A percentile compares a stretch with the other conserved stretches of the same genome.
These are phyloP conservation scores for Candida tropicalis DNA, from an alignment of 1,139 yeast species.

Conservation along the genomic window DNA sequence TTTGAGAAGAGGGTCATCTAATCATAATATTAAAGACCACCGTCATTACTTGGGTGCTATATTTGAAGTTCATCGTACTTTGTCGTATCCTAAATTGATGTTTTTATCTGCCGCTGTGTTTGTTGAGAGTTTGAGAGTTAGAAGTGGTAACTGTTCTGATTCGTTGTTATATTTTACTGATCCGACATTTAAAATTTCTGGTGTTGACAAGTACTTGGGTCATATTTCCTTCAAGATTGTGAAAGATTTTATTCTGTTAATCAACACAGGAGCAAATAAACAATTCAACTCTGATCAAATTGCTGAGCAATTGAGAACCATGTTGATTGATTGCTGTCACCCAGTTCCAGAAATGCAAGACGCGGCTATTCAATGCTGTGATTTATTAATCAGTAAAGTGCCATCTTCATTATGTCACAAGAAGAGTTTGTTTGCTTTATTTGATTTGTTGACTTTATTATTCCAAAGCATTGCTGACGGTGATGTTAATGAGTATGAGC, in stretches of 20 bases:
- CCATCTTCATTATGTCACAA: constrained; percentile 84
- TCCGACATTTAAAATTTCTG: constrained; percentile 74
- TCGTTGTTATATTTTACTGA: constrained; percentile 80
- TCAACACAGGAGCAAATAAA: constrained; percentile 48
- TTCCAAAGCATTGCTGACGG: constrained; percentile 85
- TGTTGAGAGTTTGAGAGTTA: constrained; percentile 77
- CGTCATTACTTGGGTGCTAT: constrained; percentile 56
- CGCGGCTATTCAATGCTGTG: constrained; percentile 81
- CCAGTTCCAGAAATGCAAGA: constrained; percentile 75
- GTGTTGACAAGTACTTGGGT: constrained; percentile 71
- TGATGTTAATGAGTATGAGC: constrained; percentile 77
- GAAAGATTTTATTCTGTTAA: constrained; percentile 53
- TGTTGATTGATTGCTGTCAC: constrained; percentile 76
- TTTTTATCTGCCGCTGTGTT: constrained; percentile 82
- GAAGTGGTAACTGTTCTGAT: constrained; percentile 79
- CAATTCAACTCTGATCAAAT: constrained; percentile 60
- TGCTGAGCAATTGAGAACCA: constrained; percentile 69
- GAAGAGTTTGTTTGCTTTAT: constrained; percentile 69
- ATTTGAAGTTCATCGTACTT: constrained; percentile 53
- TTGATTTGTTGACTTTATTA: constrained; percentile 77
- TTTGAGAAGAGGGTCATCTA: constrained; percentile 85
- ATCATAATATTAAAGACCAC: constrained; percentile 78
- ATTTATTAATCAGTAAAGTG: constrained; percentile 62
- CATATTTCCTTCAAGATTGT: constrained; percentile 64
- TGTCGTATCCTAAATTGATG: constrained; percentile 82